Evolutionary conservation across 1,139 yeast genomes (phyloP).

Genomic region (Protomyces macrosporus): DNA sequence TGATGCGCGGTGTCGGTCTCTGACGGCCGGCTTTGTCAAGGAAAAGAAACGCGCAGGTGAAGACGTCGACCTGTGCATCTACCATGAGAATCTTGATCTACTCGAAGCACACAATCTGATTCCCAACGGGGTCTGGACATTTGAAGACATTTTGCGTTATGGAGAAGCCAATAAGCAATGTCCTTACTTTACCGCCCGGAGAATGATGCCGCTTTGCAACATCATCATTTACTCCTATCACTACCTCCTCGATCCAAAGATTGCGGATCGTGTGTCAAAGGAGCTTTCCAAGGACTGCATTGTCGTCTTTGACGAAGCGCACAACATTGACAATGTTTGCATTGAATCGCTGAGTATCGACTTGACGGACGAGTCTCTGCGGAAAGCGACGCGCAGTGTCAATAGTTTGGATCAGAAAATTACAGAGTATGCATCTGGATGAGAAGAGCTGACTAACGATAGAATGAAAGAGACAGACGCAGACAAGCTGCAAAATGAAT

Average conservation of each 20-base stretch:
- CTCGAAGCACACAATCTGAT: constrained; percentile 80
- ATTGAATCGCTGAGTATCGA: constrained; percentile 91
- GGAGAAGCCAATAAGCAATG: constrained; percentile 78
- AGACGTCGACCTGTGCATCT: constrained; percentile 64
- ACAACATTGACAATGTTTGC: constrained; percentile 92
- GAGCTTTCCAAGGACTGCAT: constrained; percentile 90
- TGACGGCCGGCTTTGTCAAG: constrained; percentile 86
- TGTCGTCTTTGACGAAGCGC: constrained; percentile 96
- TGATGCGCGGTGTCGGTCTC: constrained; percentile 90
- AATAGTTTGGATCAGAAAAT: constrained; percentile 66
- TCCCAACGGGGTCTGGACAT: constrained; percentile 91
- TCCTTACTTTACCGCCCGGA: constrained; percentile 94
- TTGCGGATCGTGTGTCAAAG: constrained; percentile 88
- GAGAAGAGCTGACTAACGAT: neutral
- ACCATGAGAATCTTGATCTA: constrained; percentile 80
- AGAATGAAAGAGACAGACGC: constrained; percentile 72
- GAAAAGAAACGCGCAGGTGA: constrained; percentile 60
- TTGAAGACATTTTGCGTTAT: constrained; percentile 70
- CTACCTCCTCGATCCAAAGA: constrained; percentile 90
- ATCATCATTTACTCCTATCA: constrained; percentile 93
- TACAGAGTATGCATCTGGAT: constrained; percentile 44
- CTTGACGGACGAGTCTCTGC: constrained; percentile 73
- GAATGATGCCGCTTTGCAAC: constrained; percentile 95
- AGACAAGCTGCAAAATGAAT: constrained; percentile 77
- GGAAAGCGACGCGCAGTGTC: constrained; percentile 78